Percentiles rank a stretch among this genome's conserved stretches.
These are phyloP conservation scores for Dipteronia sinensis DNA, from an alignment of 345 rosid genomes.

Conservation along the genomic window DNA sequence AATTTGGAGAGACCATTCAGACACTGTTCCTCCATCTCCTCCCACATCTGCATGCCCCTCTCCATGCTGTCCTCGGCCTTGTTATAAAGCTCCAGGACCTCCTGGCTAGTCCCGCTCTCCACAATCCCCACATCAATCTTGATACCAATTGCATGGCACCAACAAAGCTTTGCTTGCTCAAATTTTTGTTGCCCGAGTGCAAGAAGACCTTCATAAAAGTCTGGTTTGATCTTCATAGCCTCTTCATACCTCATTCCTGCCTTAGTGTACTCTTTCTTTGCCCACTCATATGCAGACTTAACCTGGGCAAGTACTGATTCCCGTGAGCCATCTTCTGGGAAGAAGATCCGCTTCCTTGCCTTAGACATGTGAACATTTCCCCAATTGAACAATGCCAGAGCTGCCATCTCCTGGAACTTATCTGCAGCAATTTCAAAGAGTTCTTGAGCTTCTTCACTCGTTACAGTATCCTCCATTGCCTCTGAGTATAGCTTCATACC, in stretches of 20 bases:
- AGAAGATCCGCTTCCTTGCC: conserved; percentile 72
- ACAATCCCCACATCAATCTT: conserved; percentile 59
- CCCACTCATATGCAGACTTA: conserved; percentile 72
- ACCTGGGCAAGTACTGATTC: conserved; percentile 59
- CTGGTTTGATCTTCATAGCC: conserved; percentile 79
- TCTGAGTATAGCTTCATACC: conserved; percentile 93
- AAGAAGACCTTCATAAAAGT: conserved; percentile 88
- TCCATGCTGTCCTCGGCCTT: conserved; percentile 99
- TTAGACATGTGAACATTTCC: conserved; percentile 92
- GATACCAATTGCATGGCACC: conserved; percentile 82
- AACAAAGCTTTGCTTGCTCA: conserved; percentile 94
- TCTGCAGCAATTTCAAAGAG: conserved; percentile 83
- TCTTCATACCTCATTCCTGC: conserved; percentile 81
- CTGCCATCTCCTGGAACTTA: conserved; percentile 97
- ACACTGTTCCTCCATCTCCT: conserved; percentile 88
- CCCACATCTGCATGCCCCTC: conserved; percentile 97
- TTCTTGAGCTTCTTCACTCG: conserved; percentile 84
- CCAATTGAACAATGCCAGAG: conserved; percentile 94
- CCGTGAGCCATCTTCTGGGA: conserved; percentile 66
- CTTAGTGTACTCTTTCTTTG: conserved; percentile 63
- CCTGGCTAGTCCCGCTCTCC: conserved; percentile 68
- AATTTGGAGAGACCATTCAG: conserved; percentile 82
- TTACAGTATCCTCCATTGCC: conserved; percentile 90
- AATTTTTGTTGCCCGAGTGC: conserved; percentile 97
- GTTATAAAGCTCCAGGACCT: conserved; percentile 84